Evolutionary conservation across 106 monocot species (phyloP).

Genomic region (Dendrobium chrysotoxum): DNA sequence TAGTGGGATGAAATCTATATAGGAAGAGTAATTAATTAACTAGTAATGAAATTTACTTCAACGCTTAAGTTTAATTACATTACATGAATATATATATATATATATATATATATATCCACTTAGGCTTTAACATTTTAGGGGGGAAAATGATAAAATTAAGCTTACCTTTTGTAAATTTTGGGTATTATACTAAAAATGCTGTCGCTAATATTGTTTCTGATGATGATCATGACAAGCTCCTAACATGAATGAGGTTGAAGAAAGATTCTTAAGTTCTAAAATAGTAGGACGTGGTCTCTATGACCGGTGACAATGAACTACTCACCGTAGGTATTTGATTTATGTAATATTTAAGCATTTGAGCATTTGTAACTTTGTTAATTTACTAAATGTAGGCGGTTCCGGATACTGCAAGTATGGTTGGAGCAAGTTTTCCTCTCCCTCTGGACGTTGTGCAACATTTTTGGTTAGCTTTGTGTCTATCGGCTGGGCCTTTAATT

Average conservation of each 20-base stretch:
- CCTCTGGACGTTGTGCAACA: constrained; percentile 94
- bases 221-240: no score
- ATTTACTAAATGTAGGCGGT: constrained; percentile 55
- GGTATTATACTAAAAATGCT: no score
- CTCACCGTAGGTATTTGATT: neutral
- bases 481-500: neutral
- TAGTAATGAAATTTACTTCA: no score
- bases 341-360: neutral
- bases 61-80: no score
- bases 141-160: no score
- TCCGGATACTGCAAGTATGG: constrained; percentile 98
- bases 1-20: no score
- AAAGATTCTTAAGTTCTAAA: neutral
- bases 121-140: no score
- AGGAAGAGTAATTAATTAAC: no score
- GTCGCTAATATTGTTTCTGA: no score
- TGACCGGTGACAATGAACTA: neutral
- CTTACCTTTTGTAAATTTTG: no score
- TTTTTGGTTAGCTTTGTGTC: constrained; percentile 55
- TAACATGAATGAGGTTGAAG: neutral
- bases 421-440: constrained; percentile 87
- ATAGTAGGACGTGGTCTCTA: neutral
- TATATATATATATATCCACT: no score
- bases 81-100: no score
- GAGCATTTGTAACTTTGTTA: neutral